Percentiles rank a stretch among this genome's conserved stretches.
These are phyloP conservation scores for Xylaria palmicola DNA, from an alignment of 495 filamentous ascomycete species.

Conservation along the genomic window DNA sequence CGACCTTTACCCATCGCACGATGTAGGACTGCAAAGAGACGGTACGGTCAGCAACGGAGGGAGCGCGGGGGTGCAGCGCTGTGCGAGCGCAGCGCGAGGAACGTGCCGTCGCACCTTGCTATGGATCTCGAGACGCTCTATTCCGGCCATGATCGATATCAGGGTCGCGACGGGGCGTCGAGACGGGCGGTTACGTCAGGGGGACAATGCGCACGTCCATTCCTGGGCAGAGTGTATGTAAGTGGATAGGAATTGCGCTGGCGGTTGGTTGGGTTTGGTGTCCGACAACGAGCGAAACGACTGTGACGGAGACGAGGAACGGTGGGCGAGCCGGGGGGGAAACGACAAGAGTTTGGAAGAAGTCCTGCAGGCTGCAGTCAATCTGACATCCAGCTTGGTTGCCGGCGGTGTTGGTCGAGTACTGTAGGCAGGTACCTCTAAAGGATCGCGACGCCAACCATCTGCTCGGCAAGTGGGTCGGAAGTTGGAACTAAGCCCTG, in stretches of 20 bases:
- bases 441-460: neutral
- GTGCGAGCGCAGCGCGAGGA: conserved; percentile 7
- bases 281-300: neutral
- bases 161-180: neutral
- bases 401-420: neutral
- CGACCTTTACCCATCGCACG: conserved; percentile 92
- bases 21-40: conserved; percentile 74
- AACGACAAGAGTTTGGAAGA: neutral
- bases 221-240: neutral
- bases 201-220: conserved; percentile 1
- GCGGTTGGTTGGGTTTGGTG: neutral
- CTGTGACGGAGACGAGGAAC: neutral
- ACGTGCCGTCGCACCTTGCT: conserved; percentile 70
- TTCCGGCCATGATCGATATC: conserved; percentile 67
- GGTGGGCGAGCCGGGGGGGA: neutral
- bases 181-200: conserved; percentile 5
- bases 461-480: neutral
- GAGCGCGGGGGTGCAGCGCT: too few species aligned
- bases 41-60: conserved; percentile 8
- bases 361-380: neutral
- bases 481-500: too few species aligned
- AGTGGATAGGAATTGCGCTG: neutral
- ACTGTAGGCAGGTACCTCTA: neutral
- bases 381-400: neutral
- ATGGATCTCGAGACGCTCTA: conserved; percentile 97